Evolutionary conservation across 139 green algal genomes (phyloP).

Genomic region (Pycnococcus provasolii): DNA sequence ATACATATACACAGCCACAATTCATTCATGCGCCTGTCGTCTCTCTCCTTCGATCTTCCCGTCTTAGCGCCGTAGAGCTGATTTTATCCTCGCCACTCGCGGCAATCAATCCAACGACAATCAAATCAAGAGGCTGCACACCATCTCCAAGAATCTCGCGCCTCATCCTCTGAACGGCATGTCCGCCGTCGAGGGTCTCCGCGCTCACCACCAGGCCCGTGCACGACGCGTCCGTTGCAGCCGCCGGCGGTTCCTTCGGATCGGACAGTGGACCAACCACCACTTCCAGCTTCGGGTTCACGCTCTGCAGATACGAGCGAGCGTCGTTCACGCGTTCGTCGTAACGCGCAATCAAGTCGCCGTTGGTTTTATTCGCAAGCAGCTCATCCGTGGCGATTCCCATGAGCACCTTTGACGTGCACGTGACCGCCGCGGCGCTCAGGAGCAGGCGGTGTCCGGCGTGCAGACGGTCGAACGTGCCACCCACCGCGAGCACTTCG

Average conservation of each 20-base stretch:
- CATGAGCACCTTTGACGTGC: conserved; percentile 41
- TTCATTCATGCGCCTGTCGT: too few species aligned
- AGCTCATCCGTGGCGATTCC: conserved; percentile 65
- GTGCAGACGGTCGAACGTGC: conserved; percentile 87
- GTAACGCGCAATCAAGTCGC: conserved; percentile 61
- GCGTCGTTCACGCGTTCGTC: conserved; percentile 36
- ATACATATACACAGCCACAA: too few species aligned
- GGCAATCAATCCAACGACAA: conserved; percentile 7
- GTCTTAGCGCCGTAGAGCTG: too few species aligned
- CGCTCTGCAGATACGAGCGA: conserved; percentile 43
- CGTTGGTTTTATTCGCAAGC: conserved; percentile 58
- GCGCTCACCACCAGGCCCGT: conserved; percentile 72
- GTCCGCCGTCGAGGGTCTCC: conserved; percentile 62
- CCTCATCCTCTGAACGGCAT: conserved; percentile 53
- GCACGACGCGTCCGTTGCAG: conserved; percentile 55
- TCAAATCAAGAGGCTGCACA: conserved; percentile 9
- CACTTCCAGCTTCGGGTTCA: conserved; percentile 43
- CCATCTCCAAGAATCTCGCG: neutral
- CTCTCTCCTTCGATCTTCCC: too few species aligned
- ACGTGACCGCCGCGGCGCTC: conserved; percentile 53
- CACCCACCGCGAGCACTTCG: conserved; percentile 56
- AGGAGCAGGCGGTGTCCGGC: conserved; percentile 81
- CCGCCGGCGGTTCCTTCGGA: conserved; percentile 55
- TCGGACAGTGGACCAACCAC: conserved; percentile 48
- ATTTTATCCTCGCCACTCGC: neutral